These are phyloP conservation scores for Pseudogymnoascus sp. DNA, from an alignment of 2,329 filamentous ascomycete genomes.

Conservation along the genomic window DNA sequence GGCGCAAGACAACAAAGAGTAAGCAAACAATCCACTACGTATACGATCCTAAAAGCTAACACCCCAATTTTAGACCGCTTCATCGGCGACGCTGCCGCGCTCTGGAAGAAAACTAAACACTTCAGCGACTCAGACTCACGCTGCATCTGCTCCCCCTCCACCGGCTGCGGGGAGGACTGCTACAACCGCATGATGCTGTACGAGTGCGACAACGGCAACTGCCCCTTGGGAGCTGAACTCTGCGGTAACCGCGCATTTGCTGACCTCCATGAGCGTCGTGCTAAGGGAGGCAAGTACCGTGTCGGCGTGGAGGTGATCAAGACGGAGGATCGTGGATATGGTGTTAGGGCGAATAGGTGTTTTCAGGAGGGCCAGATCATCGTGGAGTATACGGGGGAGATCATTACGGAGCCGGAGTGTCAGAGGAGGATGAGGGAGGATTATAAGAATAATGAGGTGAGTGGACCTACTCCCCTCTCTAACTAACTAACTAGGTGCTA, in stretches of 20 bases:
- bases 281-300: constrained; percentile 75
- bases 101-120: constrained; percentile 73
- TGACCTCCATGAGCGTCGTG: constrained; percentile 63
- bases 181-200: constrained; percentile 96
- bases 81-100: constrained; percentile 68
- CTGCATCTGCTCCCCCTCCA: constrained; percentile 68
- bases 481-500: no score
- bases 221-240: constrained; percentile 60
- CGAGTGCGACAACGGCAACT: constrained; percentile 88
- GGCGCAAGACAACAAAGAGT: constrained; percentile 89
- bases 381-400: constrained; percentile 96
- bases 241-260: constrained; percentile 88
- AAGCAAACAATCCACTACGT: constrained; percentile 28
- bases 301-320: constrained; percentile 94
- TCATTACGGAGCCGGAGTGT: constrained; percentile 90
- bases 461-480: no score
- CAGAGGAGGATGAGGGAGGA: constrained; percentile 86
- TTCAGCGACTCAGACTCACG: constrained; percentile 66
- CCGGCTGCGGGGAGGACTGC: constrained; percentile 81
- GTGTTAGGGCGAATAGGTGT: constrained; percentile 80
- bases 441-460: constrained; percentile 76
- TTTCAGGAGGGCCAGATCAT: constrained; percentile 91
- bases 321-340: constrained; percentile 79
- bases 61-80: constrained; percentile 62
- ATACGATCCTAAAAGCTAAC: constrained; percentile 12